Percentiles rank a stretch among this genome's conserved stretches.
Conservation (phyloP, 148 eudicot species). For the Heliosperma pusillum region DNA sequence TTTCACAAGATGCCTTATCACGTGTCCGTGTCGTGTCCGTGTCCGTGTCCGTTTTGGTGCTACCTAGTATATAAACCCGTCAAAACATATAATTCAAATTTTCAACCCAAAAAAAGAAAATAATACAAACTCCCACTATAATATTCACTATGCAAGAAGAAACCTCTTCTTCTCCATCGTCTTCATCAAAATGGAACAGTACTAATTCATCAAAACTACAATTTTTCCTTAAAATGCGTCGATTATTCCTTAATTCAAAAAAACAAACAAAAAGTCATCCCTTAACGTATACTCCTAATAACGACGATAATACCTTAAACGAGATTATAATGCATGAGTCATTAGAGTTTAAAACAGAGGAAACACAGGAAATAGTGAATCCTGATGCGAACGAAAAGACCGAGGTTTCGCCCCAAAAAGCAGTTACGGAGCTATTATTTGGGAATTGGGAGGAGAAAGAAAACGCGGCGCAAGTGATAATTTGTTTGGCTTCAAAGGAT, state of each 20-base stretch:
- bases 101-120: not conserved
- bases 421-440: slow-evolving; percentile 73
- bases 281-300: no score
- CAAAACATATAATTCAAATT: slow-evolving; percentile 18
- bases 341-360: slow-evolving; percentile 4
- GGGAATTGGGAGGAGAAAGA: slow-evolving; percentile 80
- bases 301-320: no score
- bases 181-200: slow-evolving; percentile 5
- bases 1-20: no score
- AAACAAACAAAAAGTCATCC: not conserved
- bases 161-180: slow-evolving; percentile 7
- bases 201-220: slow-evolving; percentile 21
- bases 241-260: slow-evolving; percentile 34
- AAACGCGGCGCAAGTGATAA: slow-evolving; percentile 51
- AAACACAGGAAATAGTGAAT: not conserved
- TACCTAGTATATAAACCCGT: no score
- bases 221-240: slow-evolving; percentile 42
- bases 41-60: no score
- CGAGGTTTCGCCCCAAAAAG: slow-evolving; percentile 40
- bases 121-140: not conserved
- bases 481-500: slow-evolving; percentile 39
- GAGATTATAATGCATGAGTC: no score
- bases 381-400: slow-evolving; percentile 12
- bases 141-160: slow-evolving; percentile 12
- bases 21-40: no score